Evolutionary conservation across 1,139 yeast genomes (phyloP).

Genomic region (Meyerozyma sp.): DNA sequence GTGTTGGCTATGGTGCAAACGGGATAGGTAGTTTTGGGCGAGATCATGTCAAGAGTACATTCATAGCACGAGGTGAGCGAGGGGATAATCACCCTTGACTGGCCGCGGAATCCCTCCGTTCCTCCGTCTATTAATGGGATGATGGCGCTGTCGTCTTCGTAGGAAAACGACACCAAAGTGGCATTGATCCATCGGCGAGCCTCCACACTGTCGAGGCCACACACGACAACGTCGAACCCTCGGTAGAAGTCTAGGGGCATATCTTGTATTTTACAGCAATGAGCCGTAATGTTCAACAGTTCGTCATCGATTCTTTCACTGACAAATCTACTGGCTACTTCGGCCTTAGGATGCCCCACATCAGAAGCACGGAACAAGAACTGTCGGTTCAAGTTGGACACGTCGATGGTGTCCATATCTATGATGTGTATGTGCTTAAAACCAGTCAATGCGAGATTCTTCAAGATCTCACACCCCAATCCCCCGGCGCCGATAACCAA

Average conservation of each 20-base stretch:
- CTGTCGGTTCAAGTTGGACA: slow-evolving; percentile 87
- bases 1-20: slow-evolving; percentile 93
- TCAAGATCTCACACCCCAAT: slow-evolving; percentile 87
- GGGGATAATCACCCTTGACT: slow-evolving; percentile 82
- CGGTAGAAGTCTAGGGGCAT: slow-evolving; percentile 58
- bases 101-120: slow-evolving; percentile 93
- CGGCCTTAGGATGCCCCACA: slow-evolving; percentile 78
- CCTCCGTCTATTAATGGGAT: slow-evolving; percentile 94
- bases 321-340: slow-evolving; percentile 67
- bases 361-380: slow-evolving; percentile 71
- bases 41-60: slow-evolving; percentile 76
- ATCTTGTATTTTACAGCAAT: slow-evolving; percentile 70
- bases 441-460: slow-evolving; percentile 75
- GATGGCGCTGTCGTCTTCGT: slow-evolving; percentile 44
- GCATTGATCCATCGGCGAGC: slow-evolving; percentile 93
- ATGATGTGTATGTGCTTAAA: slow-evolving; percentile 73
- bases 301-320: slow-evolving; percentile 37
- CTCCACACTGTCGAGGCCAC: slow-evolving; percentile 87
- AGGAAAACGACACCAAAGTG: slow-evolving; percentile 54
- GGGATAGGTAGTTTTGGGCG: slow-evolving; percentile 72
- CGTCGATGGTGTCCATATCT: slow-evolving; percentile 93
- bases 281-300: slow-evolving; percentile 47
- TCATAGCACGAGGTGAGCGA: slow-evolving; percentile 87
- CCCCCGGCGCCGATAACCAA: slow-evolving; percentile 92
- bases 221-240: slow-evolving; percentile 68